A percentile compares a stretch with the other conserved stretches of the same genome.
phyloP scores from a whole-genome alignment of 1,139 yeast species.

The Scheffersomyces segobiensis region DNA sequence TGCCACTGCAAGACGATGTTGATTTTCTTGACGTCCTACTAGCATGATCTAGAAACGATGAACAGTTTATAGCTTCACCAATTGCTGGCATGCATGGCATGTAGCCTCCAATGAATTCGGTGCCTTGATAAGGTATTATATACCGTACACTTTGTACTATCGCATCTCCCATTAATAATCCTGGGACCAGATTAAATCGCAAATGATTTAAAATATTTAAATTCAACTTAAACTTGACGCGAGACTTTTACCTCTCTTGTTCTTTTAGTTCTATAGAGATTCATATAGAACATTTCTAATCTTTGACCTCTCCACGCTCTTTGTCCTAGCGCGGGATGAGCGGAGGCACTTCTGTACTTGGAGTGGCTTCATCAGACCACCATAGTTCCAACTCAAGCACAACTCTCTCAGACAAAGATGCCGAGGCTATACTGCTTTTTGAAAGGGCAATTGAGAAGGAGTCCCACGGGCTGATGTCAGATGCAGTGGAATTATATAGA shows the following conservation, averaged over 20 bases:
- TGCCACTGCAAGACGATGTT: neutral
- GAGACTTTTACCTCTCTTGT: neutral
- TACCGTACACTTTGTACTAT: neutral
- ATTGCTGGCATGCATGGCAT: neutral
- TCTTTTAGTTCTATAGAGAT: neutral
- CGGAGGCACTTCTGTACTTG: neutral
- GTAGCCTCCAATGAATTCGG: neutral
- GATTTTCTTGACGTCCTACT: neutral
- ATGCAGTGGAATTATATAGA: conserved; percentile 74
- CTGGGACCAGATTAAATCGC: neutral
- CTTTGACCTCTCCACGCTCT: neutral
- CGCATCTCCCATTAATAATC: neutral
- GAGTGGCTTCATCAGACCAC: neutral
- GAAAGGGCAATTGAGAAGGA: conserved; percentile 76
- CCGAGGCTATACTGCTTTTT: conserved; percentile 60
- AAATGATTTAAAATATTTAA: neutral
- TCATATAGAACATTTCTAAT: neutral
- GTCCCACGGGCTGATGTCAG: conserved; percentile 71
- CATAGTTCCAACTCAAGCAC: neutral
- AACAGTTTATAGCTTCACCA: neutral
- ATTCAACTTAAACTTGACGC: neutral
- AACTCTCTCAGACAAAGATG: conserved; percentile 14
- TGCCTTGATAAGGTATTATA: neutral
- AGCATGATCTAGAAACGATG: neutral
- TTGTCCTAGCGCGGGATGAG: neutral